Conservation (phyloP, 2,329 filamentous ascomycete species). For the Clarireedia monteithiana region DNA sequence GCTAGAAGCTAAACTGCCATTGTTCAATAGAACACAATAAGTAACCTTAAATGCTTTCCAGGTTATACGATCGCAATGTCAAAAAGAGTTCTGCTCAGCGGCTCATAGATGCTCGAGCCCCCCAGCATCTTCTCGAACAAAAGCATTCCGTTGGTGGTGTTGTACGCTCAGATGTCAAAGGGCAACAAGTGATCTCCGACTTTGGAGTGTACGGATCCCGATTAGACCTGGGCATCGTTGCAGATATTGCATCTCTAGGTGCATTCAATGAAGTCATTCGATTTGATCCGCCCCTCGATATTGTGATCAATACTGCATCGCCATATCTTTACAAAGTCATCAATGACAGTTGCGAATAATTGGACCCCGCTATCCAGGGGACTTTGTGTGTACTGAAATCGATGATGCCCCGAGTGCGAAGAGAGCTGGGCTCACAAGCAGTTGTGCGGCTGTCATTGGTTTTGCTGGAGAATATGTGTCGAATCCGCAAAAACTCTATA, state of each 20-base stretch:
- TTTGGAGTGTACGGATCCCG: conserved; percentile 24
- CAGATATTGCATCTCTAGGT: conserved; percentile 59
- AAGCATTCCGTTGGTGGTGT: conserved; percentile 34
- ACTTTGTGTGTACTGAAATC: conserved; percentile 65
- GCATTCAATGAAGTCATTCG: conserved; percentile 55
- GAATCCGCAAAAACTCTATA: conserved; percentile 29
- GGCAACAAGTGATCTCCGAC: conserved; percentile 33
- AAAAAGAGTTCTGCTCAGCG: conserved; percentile 26
- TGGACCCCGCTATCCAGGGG: conserved; percentile 48
- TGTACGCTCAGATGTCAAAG: conserved; percentile 37
- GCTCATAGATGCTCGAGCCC: conserved; percentile 23
- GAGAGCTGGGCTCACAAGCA: conserved; percentile 54
- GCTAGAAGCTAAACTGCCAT: too few relatives aligned
- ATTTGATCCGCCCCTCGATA: conserved; percentile 48
- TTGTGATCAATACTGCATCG: conserved; percentile 63
- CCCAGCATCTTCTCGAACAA: conserved; percentile 15
- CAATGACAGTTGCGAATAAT: conserved; percentile 31
- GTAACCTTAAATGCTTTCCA: too few relatives aligned
- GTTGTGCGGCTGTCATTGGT: conserved; percentile 26
- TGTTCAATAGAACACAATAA: too few relatives aligned
- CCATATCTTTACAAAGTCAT: conserved; percentile 33
- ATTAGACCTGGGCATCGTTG: conserved; percentile 48
- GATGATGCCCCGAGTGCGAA: conserved; percentile 52
- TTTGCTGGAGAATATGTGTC: conserved; percentile 12
- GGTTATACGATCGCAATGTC: conserved; percentile 10